Evolutionary conservation across 2,329 filamentous ascomycete species (phyloP).

Genomic region (Tolypocladium tropicale): DNA sequence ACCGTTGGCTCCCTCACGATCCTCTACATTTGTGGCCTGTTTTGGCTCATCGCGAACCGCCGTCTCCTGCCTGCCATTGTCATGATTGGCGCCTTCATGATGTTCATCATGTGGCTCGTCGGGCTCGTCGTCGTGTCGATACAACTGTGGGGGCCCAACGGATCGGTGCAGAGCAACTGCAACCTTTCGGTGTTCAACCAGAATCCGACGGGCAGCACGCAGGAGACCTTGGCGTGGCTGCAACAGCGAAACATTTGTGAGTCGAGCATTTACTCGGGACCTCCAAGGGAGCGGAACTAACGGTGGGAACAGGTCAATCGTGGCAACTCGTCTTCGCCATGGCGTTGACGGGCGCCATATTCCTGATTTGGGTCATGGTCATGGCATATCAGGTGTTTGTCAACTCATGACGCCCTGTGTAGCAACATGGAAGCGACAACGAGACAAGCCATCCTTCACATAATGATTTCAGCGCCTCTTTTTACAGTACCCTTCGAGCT

Average conservation of each 20-base stretch:
- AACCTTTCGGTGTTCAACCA: slow-evolving; percentile 44
- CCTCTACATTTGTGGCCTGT: slow-evolving; percentile 53
- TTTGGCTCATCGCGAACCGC: slow-evolving; percentile 51
- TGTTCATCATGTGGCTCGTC: slow-evolving; percentile 59
- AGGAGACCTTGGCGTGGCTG: slow-evolving; percentile 51
- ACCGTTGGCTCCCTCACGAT: slow-evolving; percentile 49
- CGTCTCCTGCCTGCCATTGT: slow-evolving; percentile 52
- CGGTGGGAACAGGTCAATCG: slow-evolving; percentile 35
- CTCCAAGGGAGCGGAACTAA: slow-evolving; percentile 7
- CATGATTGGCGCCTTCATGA: slow-evolving; percentile 53
- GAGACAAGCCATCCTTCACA: not conserved
- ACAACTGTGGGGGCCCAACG: slow-evolving; percentile 51
- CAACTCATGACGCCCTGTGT: slow-evolving; percentile 22
- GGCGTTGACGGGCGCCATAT: slow-evolving; percentile 46
- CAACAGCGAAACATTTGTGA: slow-evolving; percentile 54
- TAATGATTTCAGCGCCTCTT: not conserved
- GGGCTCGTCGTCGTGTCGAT: slow-evolving; percentile 52
- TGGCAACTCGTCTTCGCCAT: slow-evolving; percentile 59
- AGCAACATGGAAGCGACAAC: not conserved
- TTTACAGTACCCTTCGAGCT: not conserved
- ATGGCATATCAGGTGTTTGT: slow-evolving; percentile 57
- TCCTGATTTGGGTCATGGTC: slow-evolving; percentile 58
- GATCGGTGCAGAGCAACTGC: slow-evolving; percentile 50
- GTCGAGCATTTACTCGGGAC: slow-evolving; percentile 14
- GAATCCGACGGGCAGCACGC: slow-evolving; percentile 37